Base-by-base conservation (phyloP, 2,329 filamentous ascomycete genomes). In the Rhynchosporium graminicola region DNA sequence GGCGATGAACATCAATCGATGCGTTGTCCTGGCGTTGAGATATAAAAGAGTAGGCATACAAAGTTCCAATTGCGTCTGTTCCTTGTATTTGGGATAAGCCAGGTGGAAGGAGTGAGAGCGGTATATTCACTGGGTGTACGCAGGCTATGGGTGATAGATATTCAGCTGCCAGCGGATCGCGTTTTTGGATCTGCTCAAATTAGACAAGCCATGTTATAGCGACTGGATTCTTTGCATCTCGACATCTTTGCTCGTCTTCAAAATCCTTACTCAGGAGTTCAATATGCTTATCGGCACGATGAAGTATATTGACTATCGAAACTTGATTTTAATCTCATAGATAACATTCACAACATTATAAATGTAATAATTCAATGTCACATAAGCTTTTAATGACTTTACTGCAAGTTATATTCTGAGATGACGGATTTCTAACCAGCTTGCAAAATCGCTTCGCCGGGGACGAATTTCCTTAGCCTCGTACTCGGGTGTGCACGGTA, bases 51-150 rank as follows among this genome's bases (percentile, higher is more conserved):
- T 68, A 70, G 4, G 64, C 61, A 3, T 56, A 31, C 2, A 70
- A 46, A 5, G 57, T 63, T n/a, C 66, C 62, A 36, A 70, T 60
- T 31, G 65, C 67, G 3, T 62, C 55, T 3, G 57, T 45, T 31
- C 56, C 42, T 43, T 65, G 59, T 15, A 61, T 61, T 26, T 42
- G 36, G 0, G 61, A 62, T 20, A 7, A 3, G 12, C 55, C 56
- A 0, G 57, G 33, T 0, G 77, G 76, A 8, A 76, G 63, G 0
- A 80, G 65, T 0, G 74, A 74, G 26, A 64, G 65, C 1, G 78
- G 75, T 50, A 80, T 77, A 0, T 72, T 72, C 62, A 77, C 77
- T 0, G 75, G 71, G 62, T 79, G 74, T 29, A 82, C 75, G 28
- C 69, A 76, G 0, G 75, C 75, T 12, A 78, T 73, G 47, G 79